phyloP scores from a whole-genome alignment of 2,329 filamentous ascomycete genomes.

The Penicillium freii region DNA sequence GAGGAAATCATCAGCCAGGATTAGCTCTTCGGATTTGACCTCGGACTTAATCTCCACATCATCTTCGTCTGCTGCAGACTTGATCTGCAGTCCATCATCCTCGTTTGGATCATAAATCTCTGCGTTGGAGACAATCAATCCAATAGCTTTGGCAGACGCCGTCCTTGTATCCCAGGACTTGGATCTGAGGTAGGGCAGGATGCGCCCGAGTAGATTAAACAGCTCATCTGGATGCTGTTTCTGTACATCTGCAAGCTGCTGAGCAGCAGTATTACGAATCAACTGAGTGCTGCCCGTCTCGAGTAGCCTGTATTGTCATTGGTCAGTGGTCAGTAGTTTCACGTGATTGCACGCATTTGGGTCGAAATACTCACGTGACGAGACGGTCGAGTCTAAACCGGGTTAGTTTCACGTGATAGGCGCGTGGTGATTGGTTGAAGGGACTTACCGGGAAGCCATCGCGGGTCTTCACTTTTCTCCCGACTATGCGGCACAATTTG shows the following conservation, averaged over 20 bases:
- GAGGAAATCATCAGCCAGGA: slow-evolving; percentile 60
- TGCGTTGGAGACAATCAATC: slow-evolving; percentile 88
- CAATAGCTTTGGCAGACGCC: slow-evolving; percentile 89
- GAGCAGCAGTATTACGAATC: slow-evolving; percentile 94
- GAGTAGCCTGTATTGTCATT: slow-evolving; percentile 64
- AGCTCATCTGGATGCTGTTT: slow-evolving; percentile 97
- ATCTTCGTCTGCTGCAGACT: slow-evolving; percentile 54
- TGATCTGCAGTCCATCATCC: slow-evolving; percentile 57
- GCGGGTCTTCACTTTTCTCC: slow-evolving; percentile 30
- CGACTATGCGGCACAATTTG: slow-evolving; percentile 22
- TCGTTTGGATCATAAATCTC: slow-evolving; percentile 84
- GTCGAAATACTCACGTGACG: slow-evolving; percentile 68
- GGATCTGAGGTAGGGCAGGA: slow-evolving; percentile 91
- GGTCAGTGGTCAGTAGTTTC: slow-evolving; percentile 23
- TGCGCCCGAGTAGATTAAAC: slow-evolving; percentile 88
- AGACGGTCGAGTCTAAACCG: slow-evolving; percentile 70
- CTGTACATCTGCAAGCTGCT: slow-evolving; percentile 95
- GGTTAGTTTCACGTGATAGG: slow-evolving; percentile 35
- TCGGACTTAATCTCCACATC: slow-evolving; percentile 39
- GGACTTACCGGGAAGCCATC: slow-evolving; percentile 45
- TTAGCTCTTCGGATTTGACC: slow-evolving; percentile 37
- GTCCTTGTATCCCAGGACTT: slow-evolving; percentile 97
- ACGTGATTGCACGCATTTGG: neutral
- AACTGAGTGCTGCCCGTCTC: slow-evolving; percentile 96
- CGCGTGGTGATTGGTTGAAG: slow-evolving; percentile 26